These are phyloP conservation scores for Botrytis hyacinthi DNA, from an alignment of 2,329 filamentous ascomycete species.

Conservation along the genomic window DNA sequence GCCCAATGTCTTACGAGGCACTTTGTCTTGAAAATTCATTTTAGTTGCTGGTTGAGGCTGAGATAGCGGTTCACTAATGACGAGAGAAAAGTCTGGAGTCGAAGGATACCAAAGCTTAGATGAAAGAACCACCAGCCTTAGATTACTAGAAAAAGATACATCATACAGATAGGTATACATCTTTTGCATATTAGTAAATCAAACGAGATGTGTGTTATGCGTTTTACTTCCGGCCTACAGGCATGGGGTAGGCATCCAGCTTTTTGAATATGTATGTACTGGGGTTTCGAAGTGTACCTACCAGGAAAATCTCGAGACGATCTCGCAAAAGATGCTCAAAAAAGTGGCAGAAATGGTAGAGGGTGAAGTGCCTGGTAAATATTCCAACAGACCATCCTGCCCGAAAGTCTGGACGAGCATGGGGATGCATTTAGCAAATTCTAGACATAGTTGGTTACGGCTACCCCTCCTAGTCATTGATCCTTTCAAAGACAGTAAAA, in stretches of 20 bases:
- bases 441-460: background rate
- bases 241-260: conserved; percentile 3
- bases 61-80: conserved; percentile 12
- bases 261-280: conserved; percentile 9
- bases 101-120: background rate
- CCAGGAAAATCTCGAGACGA: background rate
- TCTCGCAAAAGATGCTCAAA: background rate
- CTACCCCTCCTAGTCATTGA: background rate
- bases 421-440: conserved; percentile 5
- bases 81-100: background rate
- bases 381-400: conserved; percentile 5
- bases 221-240: background rate
- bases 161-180: background rate
- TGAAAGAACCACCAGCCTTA: background rate
- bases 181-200: background rate
- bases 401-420: conserved; percentile 18
- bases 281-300: background rate
- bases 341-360: conserved; percentile 1
- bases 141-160: background rate
- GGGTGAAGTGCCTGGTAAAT: background rate
- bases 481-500: background rate
- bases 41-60: conserved; percentile 28
- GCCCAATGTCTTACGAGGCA: conserved; percentile 27
- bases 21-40: conserved; percentile 24
- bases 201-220: conserved; percentile 10